These are phyloP conservation scores for Ophiostoma piceae DNA, from an alignment of 2,329 filamentous ascomycete species.

Conservation along the genomic window DNA sequence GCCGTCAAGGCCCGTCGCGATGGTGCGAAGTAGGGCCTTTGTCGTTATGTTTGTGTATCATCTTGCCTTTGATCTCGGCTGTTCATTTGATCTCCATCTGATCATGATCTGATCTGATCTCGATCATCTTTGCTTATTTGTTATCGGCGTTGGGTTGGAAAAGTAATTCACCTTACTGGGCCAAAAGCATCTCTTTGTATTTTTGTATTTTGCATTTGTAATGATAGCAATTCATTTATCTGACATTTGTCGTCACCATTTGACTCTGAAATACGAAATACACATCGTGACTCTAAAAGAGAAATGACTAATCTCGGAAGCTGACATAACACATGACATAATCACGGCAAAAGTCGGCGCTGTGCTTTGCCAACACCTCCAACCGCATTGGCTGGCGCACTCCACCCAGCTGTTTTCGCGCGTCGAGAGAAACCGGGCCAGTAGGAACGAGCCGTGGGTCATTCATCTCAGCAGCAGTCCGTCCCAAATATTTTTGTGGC, in stretches of 20 bases:
- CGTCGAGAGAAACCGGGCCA: conserved; percentile 18
- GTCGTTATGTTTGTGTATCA: too few species aligned
- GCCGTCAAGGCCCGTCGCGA: conserved; percentile 71
- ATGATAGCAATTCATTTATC: too few species aligned
- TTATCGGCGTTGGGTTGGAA: conserved; percentile 1
- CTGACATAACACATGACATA: neutral
- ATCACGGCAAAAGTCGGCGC: conserved; percentile 23
- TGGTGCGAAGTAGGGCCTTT: conserved; percentile 30
- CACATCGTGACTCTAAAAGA: too few species aligned
- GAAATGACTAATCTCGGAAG: neutral
- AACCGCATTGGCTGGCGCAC: conserved; percentile 16
- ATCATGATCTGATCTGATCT: neutral
- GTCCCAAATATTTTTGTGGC: too few species aligned
- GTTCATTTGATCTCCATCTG: neutral
- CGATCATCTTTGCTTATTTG: neutral
- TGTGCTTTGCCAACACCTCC: conserved; percentile 16
- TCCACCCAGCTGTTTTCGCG: conserved; percentile 13
- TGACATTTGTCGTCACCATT: too few species aligned
- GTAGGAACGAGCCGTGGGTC: neutral
- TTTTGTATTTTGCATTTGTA: neutral
- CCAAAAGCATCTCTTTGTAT: neutral
- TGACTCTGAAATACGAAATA: too few species aligned
- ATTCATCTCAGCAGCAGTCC: neutral
- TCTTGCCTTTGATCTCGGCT: too few species aligned
- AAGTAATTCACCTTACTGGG: neutral